Evolutionary conservation across 768 basidiomycete species (phyloP).

Genomic region (Phaeotremella skinneri): DNA sequence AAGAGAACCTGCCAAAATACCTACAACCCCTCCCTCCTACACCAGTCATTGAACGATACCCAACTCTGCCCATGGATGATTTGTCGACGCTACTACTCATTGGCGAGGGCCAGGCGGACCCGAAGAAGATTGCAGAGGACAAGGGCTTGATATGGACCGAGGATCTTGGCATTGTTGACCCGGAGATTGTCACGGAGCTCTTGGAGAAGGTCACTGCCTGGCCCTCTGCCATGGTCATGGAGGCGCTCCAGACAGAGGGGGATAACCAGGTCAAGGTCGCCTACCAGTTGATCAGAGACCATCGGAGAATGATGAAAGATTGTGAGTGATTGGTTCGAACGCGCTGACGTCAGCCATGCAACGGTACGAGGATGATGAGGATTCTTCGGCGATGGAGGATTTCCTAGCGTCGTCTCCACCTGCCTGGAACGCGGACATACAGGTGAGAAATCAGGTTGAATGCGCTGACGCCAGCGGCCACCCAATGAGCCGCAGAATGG

Average conservation of each 20-base stretch:
- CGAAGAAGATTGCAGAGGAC: conserved; percentile 41
- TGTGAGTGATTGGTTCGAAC: conserved; percentile 58
- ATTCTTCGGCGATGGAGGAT: conserved; percentile 55
- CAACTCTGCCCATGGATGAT: conserved; percentile 38
- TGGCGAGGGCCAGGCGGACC: conserved; percentile 45
- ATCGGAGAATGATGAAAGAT: conserved; percentile 76
- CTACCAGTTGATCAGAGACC: conserved; percentile 88
- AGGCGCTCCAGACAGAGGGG: conserved; percentile 75
- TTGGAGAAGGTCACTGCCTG: conserved; percentile 69
- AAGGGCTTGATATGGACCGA: conserved; percentile 63
- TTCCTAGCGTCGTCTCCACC: conserved; percentile 53
- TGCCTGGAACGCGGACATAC: conserved; percentile 51
- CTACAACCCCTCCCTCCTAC: conserved; percentile 69
- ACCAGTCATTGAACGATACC: conserved; percentile 53
- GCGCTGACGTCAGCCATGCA: conserved; percentile 56
- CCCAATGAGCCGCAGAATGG: conserved; percentile 30
- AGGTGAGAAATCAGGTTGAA: conserved; percentile 44
- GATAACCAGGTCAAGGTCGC: conserved; percentile 96
- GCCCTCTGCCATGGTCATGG: conserved; percentile 81
- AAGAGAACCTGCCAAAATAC: conserved; percentile 77
- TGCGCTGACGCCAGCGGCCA: conserved; percentile 59
- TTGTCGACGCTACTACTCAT: conserved; percentile 38
- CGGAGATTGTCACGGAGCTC: conserved; percentile 82
- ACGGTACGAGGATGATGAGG: conserved; percentile 63
- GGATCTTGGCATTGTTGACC: conserved; percentile 86